A percentile compares a stretch with the other conserved stretches of the same genome.
phyloP scores from a whole-genome alignment of 2,329 filamentous ascomycete species.

The Trichoderma pleuroti region DNA sequence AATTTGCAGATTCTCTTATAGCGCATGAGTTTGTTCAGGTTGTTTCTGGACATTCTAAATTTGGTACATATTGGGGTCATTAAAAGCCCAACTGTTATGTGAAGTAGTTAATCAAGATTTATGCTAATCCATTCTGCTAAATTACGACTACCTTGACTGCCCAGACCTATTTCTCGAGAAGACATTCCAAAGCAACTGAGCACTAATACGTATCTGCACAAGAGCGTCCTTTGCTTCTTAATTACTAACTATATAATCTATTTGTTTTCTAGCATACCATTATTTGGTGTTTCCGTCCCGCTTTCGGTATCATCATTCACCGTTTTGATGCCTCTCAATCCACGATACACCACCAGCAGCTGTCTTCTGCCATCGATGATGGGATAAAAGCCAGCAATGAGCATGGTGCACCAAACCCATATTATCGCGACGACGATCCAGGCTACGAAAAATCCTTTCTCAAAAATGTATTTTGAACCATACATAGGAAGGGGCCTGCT shows the following conservation, averaged over 20 bases:
- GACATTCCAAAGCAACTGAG: not conserved
- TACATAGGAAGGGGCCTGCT: slow-evolving; percentile 51
- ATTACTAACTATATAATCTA: not conserved
- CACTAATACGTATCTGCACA: not conserved
- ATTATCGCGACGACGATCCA: slow-evolving; percentile 51
- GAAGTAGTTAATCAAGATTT: not conserved
- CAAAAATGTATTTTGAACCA: slow-evolving; percentile 47
- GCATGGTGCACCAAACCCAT: slow-evolving; percentile 51
- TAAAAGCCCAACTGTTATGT: not conserved
- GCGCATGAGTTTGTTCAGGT: not conserved
- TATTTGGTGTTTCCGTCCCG: slow-evolving; percentile 1
- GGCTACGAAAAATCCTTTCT: slow-evolving; percentile 45
- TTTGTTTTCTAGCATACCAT: slow-evolving; percentile 1
- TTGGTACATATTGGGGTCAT: not conserved
- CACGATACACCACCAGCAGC: slow-evolving; percentile 23
- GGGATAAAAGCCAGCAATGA: slow-evolving; percentile 48
- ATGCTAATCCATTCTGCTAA: not conserved
- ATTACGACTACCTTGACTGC: not conserved
- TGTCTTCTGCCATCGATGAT: slow-evolving; percentile 43
- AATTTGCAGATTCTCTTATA: not conserved
- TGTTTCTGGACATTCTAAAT: not conserved
- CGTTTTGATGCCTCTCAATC: slow-evolving; percentile 12
- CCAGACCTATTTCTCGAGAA: not conserved
- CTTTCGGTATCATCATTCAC: not conserved
- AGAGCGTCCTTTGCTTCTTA: not conserved